Evolutionary conservation across 306 rosid species (phyloP).

Genomic region (Citrullus amarus): DNA sequence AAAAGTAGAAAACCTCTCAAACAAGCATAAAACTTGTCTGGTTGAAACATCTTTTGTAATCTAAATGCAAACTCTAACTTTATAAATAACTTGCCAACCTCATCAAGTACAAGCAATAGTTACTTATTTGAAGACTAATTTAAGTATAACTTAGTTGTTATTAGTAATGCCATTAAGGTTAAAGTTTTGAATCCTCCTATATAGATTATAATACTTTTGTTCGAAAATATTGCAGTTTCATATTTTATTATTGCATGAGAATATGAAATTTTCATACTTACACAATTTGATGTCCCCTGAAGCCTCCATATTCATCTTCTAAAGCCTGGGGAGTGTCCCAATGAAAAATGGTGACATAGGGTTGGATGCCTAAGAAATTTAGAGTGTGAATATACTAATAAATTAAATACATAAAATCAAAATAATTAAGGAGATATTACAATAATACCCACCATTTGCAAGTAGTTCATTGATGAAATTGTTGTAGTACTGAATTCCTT

Average conservation of each 20-base stretch:
- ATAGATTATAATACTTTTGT: no score
- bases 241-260: background rate
- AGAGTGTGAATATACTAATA: background rate
- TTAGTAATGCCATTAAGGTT: no score
- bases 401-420: background rate
- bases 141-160: no score
- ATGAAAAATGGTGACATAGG: constrained; percentile 44
- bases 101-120: no score
- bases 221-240: no score
- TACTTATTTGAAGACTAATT: no score
- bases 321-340: constrained; percentile 56
- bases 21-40: no score
- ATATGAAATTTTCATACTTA: background rate
- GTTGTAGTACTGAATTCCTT: constrained; percentile 53
- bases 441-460: constrained; percentile 23
- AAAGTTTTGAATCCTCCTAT: no score
- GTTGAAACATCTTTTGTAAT: no score
- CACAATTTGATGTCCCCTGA: constrained; percentile 32
- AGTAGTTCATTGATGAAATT: constrained; percentile 42
- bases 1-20: no score
- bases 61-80: no score
- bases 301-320: constrained; percentile 46
- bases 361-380: constrained; percentile 23
- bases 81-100: no score
- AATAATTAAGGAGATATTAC: background rate